Evolutionary conservation across 2,329 filamentous ascomycete species (phyloP).

Genomic region (Botrytis fragariae): DNA sequence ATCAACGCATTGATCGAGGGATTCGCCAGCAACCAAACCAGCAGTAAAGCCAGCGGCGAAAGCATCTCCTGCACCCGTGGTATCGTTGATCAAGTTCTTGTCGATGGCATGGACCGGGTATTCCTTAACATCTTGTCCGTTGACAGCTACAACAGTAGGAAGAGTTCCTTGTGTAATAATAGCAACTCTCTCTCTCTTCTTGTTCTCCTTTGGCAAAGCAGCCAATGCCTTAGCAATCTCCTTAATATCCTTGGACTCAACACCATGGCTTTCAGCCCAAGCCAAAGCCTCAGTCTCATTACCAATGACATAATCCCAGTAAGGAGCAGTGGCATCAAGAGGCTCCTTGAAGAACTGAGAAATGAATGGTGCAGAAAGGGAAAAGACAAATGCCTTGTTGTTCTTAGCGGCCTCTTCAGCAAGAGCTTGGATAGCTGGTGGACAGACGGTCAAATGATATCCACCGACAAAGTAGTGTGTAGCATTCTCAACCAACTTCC

Average conservation of each 20-base stretch:
- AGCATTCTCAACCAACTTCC: constrained; percentile 85
- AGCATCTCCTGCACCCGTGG: constrained; percentile 93
- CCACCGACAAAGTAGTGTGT: constrained; percentile 91
- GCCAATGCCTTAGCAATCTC: constrained; percentile 85
- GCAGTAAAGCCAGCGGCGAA: constrained; percentile 94
- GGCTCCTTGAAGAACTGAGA: constrained; percentile 96
- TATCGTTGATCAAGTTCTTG: constrained; percentile 82
- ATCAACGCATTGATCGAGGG: constrained; percentile 74
- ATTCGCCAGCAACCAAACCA: constrained; percentile 80
- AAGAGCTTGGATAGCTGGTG: constrained; percentile 83
- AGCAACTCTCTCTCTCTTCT: constrained; percentile 75
- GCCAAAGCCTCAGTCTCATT: constrained; percentile 93
- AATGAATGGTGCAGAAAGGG: constrained; percentile 94
- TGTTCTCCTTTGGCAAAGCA: constrained; percentile 89
- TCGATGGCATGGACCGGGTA: constrained; percentile 80
- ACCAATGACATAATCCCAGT: constrained; percentile 94
- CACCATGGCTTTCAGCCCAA: constrained; percentile 78
- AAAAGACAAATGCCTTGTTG: constrained; percentile 91
- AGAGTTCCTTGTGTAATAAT: constrained; percentile 95
- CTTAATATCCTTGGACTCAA: constrained; percentile 73
- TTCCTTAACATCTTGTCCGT: constrained; percentile 69
- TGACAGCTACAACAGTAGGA: constrained; percentile 80
- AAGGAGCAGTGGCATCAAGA: constrained; percentile 79
- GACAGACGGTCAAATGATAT: constrained; percentile 96
- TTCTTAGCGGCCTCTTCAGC: constrained; percentile 84